phyloP scores from a whole-genome alignment of 2,329 filamentous ascomycete species.

The Alternaria viburni region DNA sequence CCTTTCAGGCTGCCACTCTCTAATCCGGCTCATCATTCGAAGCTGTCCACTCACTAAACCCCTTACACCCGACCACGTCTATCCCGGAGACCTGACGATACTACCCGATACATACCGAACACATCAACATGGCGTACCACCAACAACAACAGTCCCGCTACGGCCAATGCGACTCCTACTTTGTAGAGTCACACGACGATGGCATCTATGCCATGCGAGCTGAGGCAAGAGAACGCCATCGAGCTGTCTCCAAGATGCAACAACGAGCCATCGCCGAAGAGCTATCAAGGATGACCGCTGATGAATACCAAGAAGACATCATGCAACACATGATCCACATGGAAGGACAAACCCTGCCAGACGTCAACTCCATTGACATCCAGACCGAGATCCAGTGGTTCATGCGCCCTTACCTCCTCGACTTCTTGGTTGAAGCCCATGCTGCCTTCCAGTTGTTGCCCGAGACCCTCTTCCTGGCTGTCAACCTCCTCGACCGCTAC shows the following conservation, averaged over 20 bases:
- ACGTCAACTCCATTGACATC: constrained; percentile 98
- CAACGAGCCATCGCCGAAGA: constrained; percentile 90
- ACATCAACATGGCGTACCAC: constrained; percentile 63
- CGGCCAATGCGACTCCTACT: constrained; percentile 72
- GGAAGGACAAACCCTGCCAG: constrained; percentile 93
- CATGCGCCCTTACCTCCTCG: constrained; percentile 97
- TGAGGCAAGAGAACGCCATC: constrained; percentile 75
- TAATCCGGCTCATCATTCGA: constrained; percentile 50
- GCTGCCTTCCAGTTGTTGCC: constrained; percentile 92
- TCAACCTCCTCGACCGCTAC: constrained; percentile 96
- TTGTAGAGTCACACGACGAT: constrained; percentile 67
- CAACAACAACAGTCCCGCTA: constrained; percentile 60
- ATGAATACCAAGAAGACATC: constrained; percentile 94
- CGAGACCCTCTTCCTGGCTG: constrained; percentile 92
- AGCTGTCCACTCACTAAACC: constrained; percentile 51
- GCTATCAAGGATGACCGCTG: constrained; percentile 80
- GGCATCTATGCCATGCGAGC: constrained; percentile 63
- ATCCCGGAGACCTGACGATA: constrained; percentile 56
- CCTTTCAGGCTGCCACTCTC: constrained; percentile 59
- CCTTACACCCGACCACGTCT: constrained; percentile 31
- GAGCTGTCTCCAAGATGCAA: constrained; percentile 78
- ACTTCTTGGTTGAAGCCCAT: constrained; percentile 97
- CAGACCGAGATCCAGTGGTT: constrained; percentile 99
- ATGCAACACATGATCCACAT: constrained; percentile 93
- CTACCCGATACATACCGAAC: constrained; percentile 47